A percentile compares a stretch with the other conserved stretches of the same genome.
Evolutionary conservation across 1,284 basidiomycete species (phyloP).

Genomic region (Ceratobasidium papillatum): DNA sequence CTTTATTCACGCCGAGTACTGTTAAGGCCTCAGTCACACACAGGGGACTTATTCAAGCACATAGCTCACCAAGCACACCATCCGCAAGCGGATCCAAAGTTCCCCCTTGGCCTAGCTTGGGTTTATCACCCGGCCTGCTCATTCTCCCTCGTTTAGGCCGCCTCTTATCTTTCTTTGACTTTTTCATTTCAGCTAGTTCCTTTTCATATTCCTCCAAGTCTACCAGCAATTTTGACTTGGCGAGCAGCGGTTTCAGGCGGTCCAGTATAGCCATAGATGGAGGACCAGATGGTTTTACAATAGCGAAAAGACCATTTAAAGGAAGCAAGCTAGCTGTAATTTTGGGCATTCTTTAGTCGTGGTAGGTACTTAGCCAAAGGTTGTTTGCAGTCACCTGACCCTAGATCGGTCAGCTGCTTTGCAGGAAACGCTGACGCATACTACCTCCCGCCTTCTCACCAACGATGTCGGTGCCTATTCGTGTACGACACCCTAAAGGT

Average conservation of each 20-base stretch:
- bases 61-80: constrained; percentile 77
- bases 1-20: constrained; percentile 93
- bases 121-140: constrained; percentile 41
- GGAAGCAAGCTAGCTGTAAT: constrained; percentile 63
- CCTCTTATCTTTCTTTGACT: constrained; percentile 50
- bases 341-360: constrained; percentile 67
- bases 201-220: constrained; percentile 46
- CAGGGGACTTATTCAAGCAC: not conserved
- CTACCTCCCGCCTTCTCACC: not conserved
- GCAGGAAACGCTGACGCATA: constrained; percentile 34
- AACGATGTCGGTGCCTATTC: constrained; percentile 57
- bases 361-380: not conserved
- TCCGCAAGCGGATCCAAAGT: constrained; percentile 98
- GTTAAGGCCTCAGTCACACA: not conserved
- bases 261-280: constrained; percentile 93
- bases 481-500: constrained; percentile 82
- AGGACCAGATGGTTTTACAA: constrained; percentile 87
- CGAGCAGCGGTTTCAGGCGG: constrained; percentile 81
- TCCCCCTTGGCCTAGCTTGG: constrained; percentile 92
- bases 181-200: constrained; percentile 54
- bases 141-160: constrained; percentile 24
- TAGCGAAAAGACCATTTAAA: constrained; percentile 80
- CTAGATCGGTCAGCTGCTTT: not conserved
- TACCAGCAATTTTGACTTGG: constrained; percentile 83
- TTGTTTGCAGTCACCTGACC: not conserved